These are phyloP conservation scores for Nevesoporus exiguus DNA, from an alignment of 768 basidiomycete genomes.

Conservation along the genomic window DNA sequence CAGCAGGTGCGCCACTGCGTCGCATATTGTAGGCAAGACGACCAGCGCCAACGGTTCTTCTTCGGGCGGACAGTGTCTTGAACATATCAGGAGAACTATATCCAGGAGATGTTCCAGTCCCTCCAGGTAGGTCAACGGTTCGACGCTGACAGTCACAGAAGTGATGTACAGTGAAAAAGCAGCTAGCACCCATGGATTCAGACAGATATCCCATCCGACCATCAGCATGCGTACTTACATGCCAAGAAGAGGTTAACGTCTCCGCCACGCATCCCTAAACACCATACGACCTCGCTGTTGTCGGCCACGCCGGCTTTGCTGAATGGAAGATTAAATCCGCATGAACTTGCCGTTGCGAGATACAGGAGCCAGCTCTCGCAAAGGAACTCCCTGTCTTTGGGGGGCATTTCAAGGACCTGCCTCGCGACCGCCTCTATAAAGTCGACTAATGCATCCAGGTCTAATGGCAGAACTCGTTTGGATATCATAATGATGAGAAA, in stretches of 20 bases:
- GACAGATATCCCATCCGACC: not conserved
- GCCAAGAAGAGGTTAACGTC: slow-evolving; percentile 36
- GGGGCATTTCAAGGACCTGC: slow-evolving; percentile 11
- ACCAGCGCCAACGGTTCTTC: slow-evolving; percentile 51
- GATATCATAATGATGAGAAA: slow-evolving; percentile 23
- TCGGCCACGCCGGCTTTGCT: slow-evolving; percentile 5
- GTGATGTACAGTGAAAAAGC: slow-evolving; percentile 45
- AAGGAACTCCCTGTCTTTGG: slow-evolving; percentile 19
- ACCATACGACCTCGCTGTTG: slow-evolving; percentile 39
- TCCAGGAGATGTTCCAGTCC: slow-evolving; percentile 46
- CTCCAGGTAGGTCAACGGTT: slow-evolving; percentile 43
- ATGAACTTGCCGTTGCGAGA: slow-evolving; percentile 27
- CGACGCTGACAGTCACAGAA: slow-evolving; percentile 23
- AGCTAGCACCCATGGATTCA: slow-evolving; percentile 31
- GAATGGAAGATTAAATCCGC: slow-evolving; percentile 7
- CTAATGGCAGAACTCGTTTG: slow-evolving; percentile 12
- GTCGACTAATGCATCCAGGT: slow-evolving; percentile 1
- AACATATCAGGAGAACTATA: slow-evolving; percentile 44
- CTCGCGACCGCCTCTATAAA: slow-evolving; percentile 17
- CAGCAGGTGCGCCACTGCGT: slow-evolving; percentile 42
- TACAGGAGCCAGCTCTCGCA: slow-evolving; percentile 37
- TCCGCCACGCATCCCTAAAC: slow-evolving; percentile 27
- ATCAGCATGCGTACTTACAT: slow-evolving; percentile 34
- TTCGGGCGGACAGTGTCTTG: slow-evolving; percentile 42
- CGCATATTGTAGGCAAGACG: slow-evolving; percentile 47